These are phyloP conservation scores for Coleophoma eucalyptorum DNA, from an alignment of 2,329 filamentous ascomycete genomes.

Conservation along the genomic window DNA sequence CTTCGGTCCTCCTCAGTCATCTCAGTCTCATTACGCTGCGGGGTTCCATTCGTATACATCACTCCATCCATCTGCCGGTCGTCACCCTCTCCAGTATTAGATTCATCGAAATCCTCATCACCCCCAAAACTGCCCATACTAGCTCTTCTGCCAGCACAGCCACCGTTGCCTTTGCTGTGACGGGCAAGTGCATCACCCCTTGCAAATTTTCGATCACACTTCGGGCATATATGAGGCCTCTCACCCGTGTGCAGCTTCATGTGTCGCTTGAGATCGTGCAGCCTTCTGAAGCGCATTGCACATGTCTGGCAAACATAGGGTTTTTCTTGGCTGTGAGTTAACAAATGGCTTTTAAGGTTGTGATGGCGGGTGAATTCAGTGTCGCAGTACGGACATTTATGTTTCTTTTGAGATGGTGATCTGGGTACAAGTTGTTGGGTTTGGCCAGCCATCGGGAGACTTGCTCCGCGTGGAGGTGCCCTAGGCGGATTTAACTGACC, in stretches of 20 bases:
- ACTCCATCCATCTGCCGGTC: slow-evolving; percentile 55
- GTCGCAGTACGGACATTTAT: slow-evolving; percentile 94
- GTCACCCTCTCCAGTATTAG: slow-evolving; percentile 46
- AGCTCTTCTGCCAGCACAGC: slow-evolving; percentile 85
- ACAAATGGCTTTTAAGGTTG: slow-evolving; percentile 93
- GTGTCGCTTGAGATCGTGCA: slow-evolving; percentile 94
- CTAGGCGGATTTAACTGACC: slow-evolving; percentile 18
- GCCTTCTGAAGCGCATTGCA: slow-evolving; percentile 82
- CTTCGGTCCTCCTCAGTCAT: slow-evolving; percentile 56
- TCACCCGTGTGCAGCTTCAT: slow-evolving; percentile 96
- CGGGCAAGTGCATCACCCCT: slow-evolving; percentile 91
- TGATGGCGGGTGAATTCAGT: slow-evolving; percentile 97
- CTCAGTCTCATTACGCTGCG: slow-evolving; percentile 56
- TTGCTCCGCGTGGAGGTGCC: slow-evolving; percentile 45
- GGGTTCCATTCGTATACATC: slow-evolving; percentile 40
- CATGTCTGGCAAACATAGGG: slow-evolving; percentile 94
- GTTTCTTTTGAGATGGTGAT: slow-evolving; percentile 79
- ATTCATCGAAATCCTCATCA: slow-evolving; percentile 64
- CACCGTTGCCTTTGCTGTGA: slow-evolving; percentile 92
- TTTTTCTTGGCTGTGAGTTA: slow-evolving; percentile 98
- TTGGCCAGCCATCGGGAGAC: slow-evolving; percentile 49
- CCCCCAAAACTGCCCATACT: slow-evolving; percentile 81
- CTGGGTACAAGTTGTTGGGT: slow-evolving; percentile 48
- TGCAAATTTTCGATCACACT: slow-evolving; percentile 92
- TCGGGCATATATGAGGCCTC: slow-evolving; percentile 89